Base-by-base conservation (phyloP, 1,284 basidiomycete species). In the Cystobasidium sp. region DNA sequence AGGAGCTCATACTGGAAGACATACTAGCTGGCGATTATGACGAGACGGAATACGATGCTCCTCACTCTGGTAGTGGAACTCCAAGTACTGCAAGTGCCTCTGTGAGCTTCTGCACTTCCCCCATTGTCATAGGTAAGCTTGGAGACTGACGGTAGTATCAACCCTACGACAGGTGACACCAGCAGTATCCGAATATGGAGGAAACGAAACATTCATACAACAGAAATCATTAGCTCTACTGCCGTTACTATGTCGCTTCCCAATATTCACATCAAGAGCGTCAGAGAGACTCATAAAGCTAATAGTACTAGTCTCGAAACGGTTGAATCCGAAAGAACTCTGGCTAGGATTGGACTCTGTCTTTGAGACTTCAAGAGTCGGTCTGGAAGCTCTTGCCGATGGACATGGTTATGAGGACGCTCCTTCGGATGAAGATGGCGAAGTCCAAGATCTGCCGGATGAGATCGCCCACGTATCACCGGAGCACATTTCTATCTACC, bases 1-100 rank as follows among this genome's bases (percentile, higher is more conserved):
- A 66, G 64, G 64, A 52, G 9, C 31, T 51, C 31, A 66, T 66
- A 53, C 64, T 66, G 10, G 64, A 66, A 51, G 64, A 66, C n/a
- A 47, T 66, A 52, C 18, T 66, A 20, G 10, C 61, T 24, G 61
- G 61, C n/a, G 39, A 39, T 3, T 59, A 59, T 59, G 56, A 31
- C n/a, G 56, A 59, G n/a, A 31, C 1, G 1, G 56, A 59, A 31
- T 18, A 7, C 16, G 43, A 59, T n/a, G 56, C 16, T n/a, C 14
- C 37, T 41, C 10, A 39, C 12, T 63, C 61, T 10, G 43, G 43
- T 18, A 63, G 20, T 49, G 61, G 39, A 18, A 59, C 56, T 31
- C 56, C 56, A 18, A 59, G 56, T 59, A 39, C 56, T 31, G 31
- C 31, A 31, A 31, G 31, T 31, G 31, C 31, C 31, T 31, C 31